These are phyloP conservation scores for Schizochytrium sp. DNA, from an alignment of 108 stramenopile species.

Conservation along the genomic window DNA sequence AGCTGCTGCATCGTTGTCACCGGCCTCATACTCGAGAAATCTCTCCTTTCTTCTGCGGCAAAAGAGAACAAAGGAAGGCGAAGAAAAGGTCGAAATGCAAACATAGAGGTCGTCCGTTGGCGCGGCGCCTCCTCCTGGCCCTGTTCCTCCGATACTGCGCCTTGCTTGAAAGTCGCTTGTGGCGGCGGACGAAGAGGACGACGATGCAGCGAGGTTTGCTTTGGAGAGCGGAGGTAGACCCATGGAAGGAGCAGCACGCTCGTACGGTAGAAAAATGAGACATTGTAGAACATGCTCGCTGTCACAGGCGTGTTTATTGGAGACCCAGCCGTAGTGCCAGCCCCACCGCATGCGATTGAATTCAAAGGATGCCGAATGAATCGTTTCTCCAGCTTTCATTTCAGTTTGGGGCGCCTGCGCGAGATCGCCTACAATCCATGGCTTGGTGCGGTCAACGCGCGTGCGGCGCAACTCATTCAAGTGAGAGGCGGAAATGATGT, in stretches of 20 bases:
- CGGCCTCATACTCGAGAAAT: neutral
- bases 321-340: constrained; percentile 14
- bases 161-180: too few relatives aligned
- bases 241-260: neutral
- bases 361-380: neutral
- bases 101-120: neutral
- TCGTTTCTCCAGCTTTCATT: neutral
- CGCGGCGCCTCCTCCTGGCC: too few relatives aligned
- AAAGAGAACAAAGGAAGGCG: neutral
- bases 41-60: neutral
- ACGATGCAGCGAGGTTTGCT: neutral
- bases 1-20: neutral
- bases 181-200: too few relatives aligned
- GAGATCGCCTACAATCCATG: neutral
- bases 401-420: neutral
- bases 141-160: too few relatives aligned
- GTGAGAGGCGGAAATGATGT: neutral
- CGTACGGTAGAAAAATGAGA: neutral
- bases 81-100: neutral
- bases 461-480: neutral
- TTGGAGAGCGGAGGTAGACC: neutral
- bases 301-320: neutral
- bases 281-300: neutral
- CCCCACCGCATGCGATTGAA: neutral
- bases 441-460: neutral